Evolutionary conservation across 2,329 filamentous ascomycete genomes (phyloP), one percentile per base, ranked within the genome.

Genomic region (Diaporthe batatas): DNA sequence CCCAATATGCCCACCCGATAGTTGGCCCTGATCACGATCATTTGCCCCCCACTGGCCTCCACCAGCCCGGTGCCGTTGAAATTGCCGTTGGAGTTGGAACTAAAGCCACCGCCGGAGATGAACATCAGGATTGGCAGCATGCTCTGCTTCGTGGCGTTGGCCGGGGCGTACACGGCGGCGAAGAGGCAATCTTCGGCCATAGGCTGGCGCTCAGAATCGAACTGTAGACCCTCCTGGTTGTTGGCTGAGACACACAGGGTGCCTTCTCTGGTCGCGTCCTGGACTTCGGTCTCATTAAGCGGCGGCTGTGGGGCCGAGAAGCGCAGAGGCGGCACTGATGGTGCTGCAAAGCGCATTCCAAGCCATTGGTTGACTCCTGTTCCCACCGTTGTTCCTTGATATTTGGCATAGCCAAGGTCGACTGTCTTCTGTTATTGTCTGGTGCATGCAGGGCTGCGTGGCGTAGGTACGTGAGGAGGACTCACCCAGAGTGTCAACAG

Each of bases 151-250:
- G 71, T 72, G 2, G 71, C 71, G 29, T 69, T 72, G 8, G 71
- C 71, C 2, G 71, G 71, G 34, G 71, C 71, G 6, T 69, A 72
- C 32, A 72, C 71, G 2, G 54, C 71, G 21, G 64, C 71, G 64
- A 72, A 72, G 12, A 72, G 71, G 32, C 71, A 72, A 18, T 72
- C 71, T n/a, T 72, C 71, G 6, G 71, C 71, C 71, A 72, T 72
- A 21, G 67, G 67, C 64, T 72, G 71, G n/a, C 71, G 71, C 8
- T 39, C 64, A 1, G 71, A 72, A 25, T 62, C 64, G 47, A 69
- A 72, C 12, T 72, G 71, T 18, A 72, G 44, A 36, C 71, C 71
- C 34, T 72, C 71, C 29, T 49, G 71, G 55, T 69, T 72, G 42
- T 72, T 72, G 64, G 71, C 71, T 18, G 62, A 69, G 2, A 72